phyloP scores from a whole-genome alignment of 2,329 filamentous ascomycete genomes.

The Tympanopsis confertula region DNA sequence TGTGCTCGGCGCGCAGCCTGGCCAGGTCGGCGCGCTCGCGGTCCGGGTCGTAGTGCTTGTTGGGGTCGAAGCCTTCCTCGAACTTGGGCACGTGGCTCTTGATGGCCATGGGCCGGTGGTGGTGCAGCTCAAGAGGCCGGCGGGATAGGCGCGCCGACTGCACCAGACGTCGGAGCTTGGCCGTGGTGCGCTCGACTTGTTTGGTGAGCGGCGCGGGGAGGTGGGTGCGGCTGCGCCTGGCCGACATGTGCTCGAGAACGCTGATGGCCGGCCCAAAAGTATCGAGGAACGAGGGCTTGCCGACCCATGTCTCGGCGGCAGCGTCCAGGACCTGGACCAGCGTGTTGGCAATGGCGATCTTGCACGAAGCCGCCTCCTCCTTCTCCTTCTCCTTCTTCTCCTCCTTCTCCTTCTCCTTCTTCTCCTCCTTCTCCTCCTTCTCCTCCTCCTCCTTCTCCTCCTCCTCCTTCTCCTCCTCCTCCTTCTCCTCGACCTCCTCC shows the following conservation, averaged over 20 bases:
- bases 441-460: slow-evolving; percentile 8
- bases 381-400: slow-evolving; percentile 2
- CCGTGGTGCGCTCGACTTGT: slow-evolving; percentile 25
- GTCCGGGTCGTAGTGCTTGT: slow-evolving; percentile 94
- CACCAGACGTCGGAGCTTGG: slow-evolving; percentile 41
- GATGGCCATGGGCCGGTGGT: slow-evolving; percentile 80
- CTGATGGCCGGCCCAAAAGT: slow-evolving; percentile 57
- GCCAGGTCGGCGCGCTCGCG: slow-evolving; percentile 74
- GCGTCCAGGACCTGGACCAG: slow-evolving; percentile 54
- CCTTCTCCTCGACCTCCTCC: slow-evolving; percentile 8
- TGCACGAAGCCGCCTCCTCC: slow-evolving; percentile 20
- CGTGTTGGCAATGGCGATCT: slow-evolving; percentile 48
- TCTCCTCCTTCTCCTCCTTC: slow-evolving; percentile 8
- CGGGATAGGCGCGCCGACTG: slow-evolving; percentile 53
- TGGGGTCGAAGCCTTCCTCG: slow-evolving; percentile 86
- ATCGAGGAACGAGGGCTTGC: slow-evolving; percentile 65
- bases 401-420: slow-evolving; percentile 7
- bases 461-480: slow-evolving; percentile 11
- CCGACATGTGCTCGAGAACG: slow-evolving; percentile 49
- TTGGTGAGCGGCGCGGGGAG: slow-evolving; percentile 32
- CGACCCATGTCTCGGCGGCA: slow-evolving; percentile 63
- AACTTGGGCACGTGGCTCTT: slow-evolving; percentile 86
- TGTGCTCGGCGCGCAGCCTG: slow-evolving; percentile 82
- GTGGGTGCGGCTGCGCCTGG: slow-evolving; percentile 35
- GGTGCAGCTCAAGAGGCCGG: slow-evolving; percentile 74